Conservation (phyloP, 805 yeast genomes). For the fission yeast (Schizosaccharomyces pombe) region DNA sequence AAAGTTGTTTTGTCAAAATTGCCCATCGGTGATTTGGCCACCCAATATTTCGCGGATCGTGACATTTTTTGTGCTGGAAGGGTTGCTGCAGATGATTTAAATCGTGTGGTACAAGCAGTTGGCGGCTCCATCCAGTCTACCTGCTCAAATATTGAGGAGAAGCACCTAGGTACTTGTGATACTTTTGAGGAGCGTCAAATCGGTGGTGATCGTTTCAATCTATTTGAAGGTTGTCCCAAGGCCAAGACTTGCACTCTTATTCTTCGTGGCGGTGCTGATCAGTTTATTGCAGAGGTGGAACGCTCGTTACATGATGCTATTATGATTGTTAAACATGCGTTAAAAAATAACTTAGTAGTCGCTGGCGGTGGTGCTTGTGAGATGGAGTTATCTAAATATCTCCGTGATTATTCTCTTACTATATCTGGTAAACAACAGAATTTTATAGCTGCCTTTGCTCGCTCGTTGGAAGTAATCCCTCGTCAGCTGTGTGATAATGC, state of each 20-base stretch:
- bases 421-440: constrained; percentile 93
- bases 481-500: constrained; percentile 95
- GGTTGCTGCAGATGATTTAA: constrained; percentile 71
- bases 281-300: constrained; percentile 92
- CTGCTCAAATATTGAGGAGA: constrained; percentile 34
- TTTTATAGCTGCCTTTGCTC: constrained; percentile 76
- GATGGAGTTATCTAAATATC: constrained; percentile 78
- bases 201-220: constrained; percentile 84
- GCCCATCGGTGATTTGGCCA: constrained; percentile 97
- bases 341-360: constrained; percentile 64
- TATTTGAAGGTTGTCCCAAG: constrained; percentile 78
- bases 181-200: constrained; percentile 80
- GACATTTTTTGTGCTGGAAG: constrained; percentile 94
- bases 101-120: constrained; percentile 75
- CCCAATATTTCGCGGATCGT: constrained; percentile 92
- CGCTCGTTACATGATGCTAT: constrained; percentile 94
- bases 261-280: constrained; percentile 94
- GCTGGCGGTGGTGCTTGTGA: constrained; percentile 99
- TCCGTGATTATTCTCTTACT: constrained; percentile 65
- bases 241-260: constrained; percentile 84
- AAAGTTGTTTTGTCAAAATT: constrained; percentile 77
- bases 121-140: constrained; percentile 73
- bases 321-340: constrained; percentile 90
- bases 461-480: constrained; percentile 86
- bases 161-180: constrained; percentile 67